phyloP scores from a whole-genome alignment of 441 rosid genomes.

The Bruguiera hainesii region DNA sequence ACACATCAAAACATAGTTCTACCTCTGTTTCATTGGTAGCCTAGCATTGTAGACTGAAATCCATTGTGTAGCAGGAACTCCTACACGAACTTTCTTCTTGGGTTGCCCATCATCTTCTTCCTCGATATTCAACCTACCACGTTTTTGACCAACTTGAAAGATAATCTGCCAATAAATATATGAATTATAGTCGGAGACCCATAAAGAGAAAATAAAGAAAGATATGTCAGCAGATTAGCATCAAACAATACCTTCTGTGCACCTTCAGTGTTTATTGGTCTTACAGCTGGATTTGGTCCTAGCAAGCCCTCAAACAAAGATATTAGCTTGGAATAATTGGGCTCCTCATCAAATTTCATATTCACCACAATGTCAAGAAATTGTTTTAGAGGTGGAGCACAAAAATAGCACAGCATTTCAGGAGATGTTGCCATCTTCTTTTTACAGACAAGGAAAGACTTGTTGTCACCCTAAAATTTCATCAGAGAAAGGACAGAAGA shows the following conservation, averaged over 20 bases:
- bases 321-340: slow-evolving; percentile 50
- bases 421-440: slow-evolving; percentile 62
- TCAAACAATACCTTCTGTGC: slow-evolving; percentile 43
- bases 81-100: slow-evolving; percentile 50
- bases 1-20: neutral
- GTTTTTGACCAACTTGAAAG: slow-evolving; percentile 45
- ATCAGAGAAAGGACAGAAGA: neutral
- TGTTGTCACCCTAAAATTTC: slow-evolving; percentile 45
- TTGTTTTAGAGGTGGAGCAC: slow-evolving; percentile 49
- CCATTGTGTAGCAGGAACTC: slow-evolving; percentile 59
- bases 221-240: neutral
- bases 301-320: slow-evolving; percentile 46
- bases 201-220: neutral
- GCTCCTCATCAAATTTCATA: slow-evolving; percentile 63
- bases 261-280: slow-evolving; percentile 50
- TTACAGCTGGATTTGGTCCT: slow-evolving; percentile 32
- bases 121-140: slow-evolving; percentile 39
- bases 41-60: slow-evolving; percentile 51
- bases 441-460: slow-evolving; percentile 56
- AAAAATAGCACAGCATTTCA: slow-evolving; percentile 48
- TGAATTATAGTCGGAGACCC: neutral
- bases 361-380: slow-evolving; percentile 54
- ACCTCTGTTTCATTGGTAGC: slow-evolving; percentile 60
- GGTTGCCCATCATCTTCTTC: slow-evolving; percentile 43
- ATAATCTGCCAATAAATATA: slow-evolving; percentile 15